Base-by-base conservation (phyloP, 75 land plant genomes). In the Picea sitchensis region DNA sequence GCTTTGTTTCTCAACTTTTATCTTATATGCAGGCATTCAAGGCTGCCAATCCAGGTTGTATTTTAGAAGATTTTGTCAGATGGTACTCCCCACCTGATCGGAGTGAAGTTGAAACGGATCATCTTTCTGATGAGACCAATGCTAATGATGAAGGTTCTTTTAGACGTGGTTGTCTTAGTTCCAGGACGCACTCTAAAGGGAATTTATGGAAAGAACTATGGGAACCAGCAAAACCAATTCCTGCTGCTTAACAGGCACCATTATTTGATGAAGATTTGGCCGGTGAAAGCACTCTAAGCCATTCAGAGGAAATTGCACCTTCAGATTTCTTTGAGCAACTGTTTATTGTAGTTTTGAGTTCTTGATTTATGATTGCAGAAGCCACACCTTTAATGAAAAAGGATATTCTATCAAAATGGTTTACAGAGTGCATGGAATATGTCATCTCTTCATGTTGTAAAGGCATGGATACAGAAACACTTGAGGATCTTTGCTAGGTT, bases 1-100 rank as follows among this genome's bases (percentile, higher is more conserved):
- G 0, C 26, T 26, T 26, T 26, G 26, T 26, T 76, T 94, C 97
- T 69, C 99, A 96, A 78, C 99, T 96, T 34, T 87, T 96, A 14
- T 96, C 99, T 78, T 98, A 96, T 79, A 96, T 96, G 99, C 99
- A 96, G 84, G 95, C 99, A 74, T 96, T 96, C 80, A 94, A 96
- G 97, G 99, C 99, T 81, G 99, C 99, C 80, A 96, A 96, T 85
- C 99, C 99, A 44, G 97, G 98, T 13, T 96, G 98, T 26, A 26
- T 26, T 26, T 26, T 26, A 26, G 99, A 97, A 82, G 99, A 94
- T 81, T 97, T 97, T 81, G 89, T 97, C 14, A 93, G 98, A 80
- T 97, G 99, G 99, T 91, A 94, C 67, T 97, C 99, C 41, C 99
- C 99, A 26, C 95, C 92, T 64, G 98, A 97, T 79, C 94, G 98